Conservation (phyloP, 1,284 basidiomycete species). For the Cutaneotrichosporon mucoides region DNA sequence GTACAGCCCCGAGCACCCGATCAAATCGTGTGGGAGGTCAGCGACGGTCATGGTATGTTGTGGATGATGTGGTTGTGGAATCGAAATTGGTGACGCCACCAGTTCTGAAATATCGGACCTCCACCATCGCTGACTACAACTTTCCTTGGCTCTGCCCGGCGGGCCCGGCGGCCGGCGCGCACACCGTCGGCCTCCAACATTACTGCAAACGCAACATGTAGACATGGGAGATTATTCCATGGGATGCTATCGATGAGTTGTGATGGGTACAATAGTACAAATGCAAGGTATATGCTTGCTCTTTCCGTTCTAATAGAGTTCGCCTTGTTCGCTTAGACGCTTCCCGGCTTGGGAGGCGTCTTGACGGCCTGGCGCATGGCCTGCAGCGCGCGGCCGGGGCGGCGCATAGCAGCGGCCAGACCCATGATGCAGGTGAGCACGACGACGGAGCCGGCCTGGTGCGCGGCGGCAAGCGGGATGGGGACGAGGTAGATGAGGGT, state of each 20-base stretch:
- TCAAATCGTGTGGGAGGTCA: slow-evolving; percentile 36
- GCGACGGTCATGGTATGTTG: neutral
- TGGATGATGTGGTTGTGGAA: neutral
- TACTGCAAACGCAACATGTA: too few relatives aligned
- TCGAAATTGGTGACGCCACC: neutral
- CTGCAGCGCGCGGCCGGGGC: slow-evolving; percentile 64
- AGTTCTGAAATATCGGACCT: neutral
- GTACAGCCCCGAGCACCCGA: slow-evolving; percentile 41
- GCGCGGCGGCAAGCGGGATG: slow-evolving; percentile 81
- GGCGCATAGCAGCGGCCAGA: slow-evolving; percentile 65
- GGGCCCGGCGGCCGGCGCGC: too few relatives aligned
- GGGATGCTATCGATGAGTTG: slow-evolving; percentile 6
- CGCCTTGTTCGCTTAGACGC: too few relatives aligned
- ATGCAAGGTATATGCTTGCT: neutral
- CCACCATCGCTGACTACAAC: neutral
- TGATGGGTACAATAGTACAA: neutral
- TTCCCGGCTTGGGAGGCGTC: neutral
- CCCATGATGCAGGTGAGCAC: slow-evolving; percentile 82
- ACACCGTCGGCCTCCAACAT: too few relatives aligned
- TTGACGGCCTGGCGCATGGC: slow-evolving; percentile 16
- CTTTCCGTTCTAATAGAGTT: too few relatives aligned
- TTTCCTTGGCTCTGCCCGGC: too few relatives aligned
- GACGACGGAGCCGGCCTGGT: slow-evolving; percentile 90
- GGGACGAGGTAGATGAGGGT: slow-evolving; percentile 94
- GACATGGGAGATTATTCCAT: neutral